Evolutionary conservation across 169 alveolate species (phyloP), one percentile per base, ranked within the genome.

Genomic region (Perkinsus chesapeaki): DNA sequence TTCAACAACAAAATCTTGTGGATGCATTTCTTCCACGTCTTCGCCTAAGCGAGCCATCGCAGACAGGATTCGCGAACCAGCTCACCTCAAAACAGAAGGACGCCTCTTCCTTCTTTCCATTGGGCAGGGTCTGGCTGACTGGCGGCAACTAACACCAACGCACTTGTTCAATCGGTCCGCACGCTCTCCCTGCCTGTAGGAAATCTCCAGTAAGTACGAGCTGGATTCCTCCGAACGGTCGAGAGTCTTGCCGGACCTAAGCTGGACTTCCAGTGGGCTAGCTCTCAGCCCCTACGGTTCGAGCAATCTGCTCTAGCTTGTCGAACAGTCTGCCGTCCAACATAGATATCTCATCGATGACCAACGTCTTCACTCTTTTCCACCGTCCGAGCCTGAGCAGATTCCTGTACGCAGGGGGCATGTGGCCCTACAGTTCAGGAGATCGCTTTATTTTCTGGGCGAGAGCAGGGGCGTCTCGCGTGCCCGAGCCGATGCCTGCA

Each of bases 321-420:
- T 91, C 60, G 60, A 91, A 91, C n/a, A 91, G 48, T 20, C 60
- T n/a, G 36, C 92, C 92, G 7, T 91, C 92, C 38, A 91, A 20
- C 92, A 91, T 91, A 38, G 92, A 91, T 16, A 91, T 91, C 92
- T 91, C 92, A 20, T 91, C 92, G 5, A 91, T 91, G 48, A 91
- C 20, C 31, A 91, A 72, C 12, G 92, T 91, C 48, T 39, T 36
- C 10, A 39, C 92, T 10, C 92, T 39, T 20, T 82, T 82, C 92
- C 39, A 39, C 38, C 91, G 91, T n/a, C 39, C 91, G 9, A 73
- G 39, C 3, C 39, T 34, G 91, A 27, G 9, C 38, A 12, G 20
- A 73, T n/a, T 31, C 39, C n/a, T n/a, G n/a, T n/a, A n/a, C n/a
- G n/a, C n/a, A n/a, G n/a, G n/a, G n/a, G n/a, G n/a, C n/a, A n/a